Evolutionary conservation across 2,329 filamentous ascomycete genomes (phyloP), one percentile per base, ranked within the genome.

Genomic region (Teratosphaeria pseudoeucalypti): DNA sequence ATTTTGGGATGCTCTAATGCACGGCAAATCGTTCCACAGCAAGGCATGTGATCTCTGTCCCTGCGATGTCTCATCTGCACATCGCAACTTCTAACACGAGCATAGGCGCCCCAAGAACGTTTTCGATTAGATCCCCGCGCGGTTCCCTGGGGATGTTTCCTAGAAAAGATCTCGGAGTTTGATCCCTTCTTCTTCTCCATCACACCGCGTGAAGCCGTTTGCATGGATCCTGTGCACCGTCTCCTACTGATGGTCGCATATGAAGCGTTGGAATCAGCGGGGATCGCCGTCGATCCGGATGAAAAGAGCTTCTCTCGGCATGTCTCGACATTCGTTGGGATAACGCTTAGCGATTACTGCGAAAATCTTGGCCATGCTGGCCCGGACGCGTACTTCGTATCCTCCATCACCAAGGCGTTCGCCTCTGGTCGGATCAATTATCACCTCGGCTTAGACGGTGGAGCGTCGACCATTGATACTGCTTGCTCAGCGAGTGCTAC

Each of bases 121-220:
- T 23, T 23, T 23, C 23, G 23, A 23, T 23, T 23, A 23, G 23
- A 23, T 23, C 23, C 23, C 23, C 23, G 23, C 2, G 23, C 65
- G 75, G 80, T 47, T 77, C 69, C 9, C 12, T 37, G 34, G 34
- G 34, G 34, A 9, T 37, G 34, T 12, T 37, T 7, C 9, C 34
- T 37, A 9, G 34, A 37, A 7, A 12, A 37, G 7, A 12, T 12
- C 12, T 7, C 7, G 7, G 9, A 9, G 9, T 37, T 37, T 2
- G 34, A 37, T 12, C 12, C 70, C 2, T 63, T 64, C 0, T 75
- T 77, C 59, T 78, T 78, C 66, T 71, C 74, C 53, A 75, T 77
- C 65, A 69, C 67, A 12, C 71, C 69, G 14, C 57, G 66, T 27
- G 69, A 71, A 34, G 54, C 54, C 9, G 10, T 12, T 2, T 2